phyloP scores from a whole-genome alignment of 1,284 basidiomycete genomes.

The Ganoderma sinense region DNA sequence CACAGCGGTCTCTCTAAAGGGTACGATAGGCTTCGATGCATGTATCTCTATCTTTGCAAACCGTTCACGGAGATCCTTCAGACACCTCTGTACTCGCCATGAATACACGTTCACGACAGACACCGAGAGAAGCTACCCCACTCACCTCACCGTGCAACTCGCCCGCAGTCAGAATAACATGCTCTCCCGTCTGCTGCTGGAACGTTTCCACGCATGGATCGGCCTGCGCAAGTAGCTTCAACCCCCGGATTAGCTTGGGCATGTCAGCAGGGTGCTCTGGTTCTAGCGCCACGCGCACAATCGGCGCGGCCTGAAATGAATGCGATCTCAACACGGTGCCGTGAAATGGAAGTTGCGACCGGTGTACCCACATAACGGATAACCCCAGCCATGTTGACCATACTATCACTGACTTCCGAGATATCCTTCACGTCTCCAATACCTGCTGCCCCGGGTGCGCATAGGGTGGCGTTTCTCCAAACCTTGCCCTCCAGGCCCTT shows the following conservation, averaged over 20 bases:
- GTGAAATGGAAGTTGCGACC: slow-evolving; percentile 5
- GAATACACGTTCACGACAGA: neutral
- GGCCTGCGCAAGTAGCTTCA: slow-evolving; percentile 92
- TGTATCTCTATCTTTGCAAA: slow-evolving; percentile 96
- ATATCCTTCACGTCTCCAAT: slow-evolving; percentile 47
- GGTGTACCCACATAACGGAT: slow-evolving; percentile 65
- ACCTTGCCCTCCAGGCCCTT: slow-evolving; percentile 92
- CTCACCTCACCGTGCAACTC: slow-evolving; percentile 94
- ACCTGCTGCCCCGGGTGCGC: slow-evolving; percentile 63
- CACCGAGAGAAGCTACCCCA: neutral
- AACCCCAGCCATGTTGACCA: slow-evolving; percentile 88
- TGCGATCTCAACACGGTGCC: slow-evolving; percentile 9
- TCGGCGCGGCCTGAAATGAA: slow-evolving; percentile 75
- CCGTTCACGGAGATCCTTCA: slow-evolving; percentile 94
- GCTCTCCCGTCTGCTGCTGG: slow-evolving; percentile 97
- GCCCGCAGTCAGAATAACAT: slow-evolving; percentile 96
- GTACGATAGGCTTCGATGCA: slow-evolving; percentile 95
- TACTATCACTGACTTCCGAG: slow-evolving; percentile 53
- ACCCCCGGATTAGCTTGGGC: slow-evolving; percentile 88
- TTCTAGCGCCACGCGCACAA: slow-evolving; percentile 96
- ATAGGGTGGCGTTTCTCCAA: slow-evolving; percentile 91
- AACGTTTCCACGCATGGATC: slow-evolving; percentile 98
- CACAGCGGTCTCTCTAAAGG: slow-evolving; percentile 96
- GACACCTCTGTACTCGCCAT: slow-evolving; percentile 73
- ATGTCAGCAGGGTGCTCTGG: slow-evolving; percentile 91